Evolutionary conservation across 176 grass and related monocot species (phyloP), one percentile per base, ranked within the genome.

Genomic region (Echinochloa phyllopogon): DNA sequence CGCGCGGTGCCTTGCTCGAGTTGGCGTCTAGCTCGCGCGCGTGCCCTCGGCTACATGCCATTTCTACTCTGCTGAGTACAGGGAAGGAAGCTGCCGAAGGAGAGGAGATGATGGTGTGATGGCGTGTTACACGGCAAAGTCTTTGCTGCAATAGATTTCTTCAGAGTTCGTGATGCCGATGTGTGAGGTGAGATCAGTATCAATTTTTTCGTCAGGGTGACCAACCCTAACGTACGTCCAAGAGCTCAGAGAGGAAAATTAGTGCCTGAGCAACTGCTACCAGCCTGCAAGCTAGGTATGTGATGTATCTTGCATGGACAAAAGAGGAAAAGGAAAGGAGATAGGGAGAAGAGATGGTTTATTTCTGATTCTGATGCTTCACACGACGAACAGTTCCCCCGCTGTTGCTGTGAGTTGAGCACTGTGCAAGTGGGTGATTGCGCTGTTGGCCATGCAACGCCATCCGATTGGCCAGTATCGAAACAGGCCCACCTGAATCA

Each of bases 401-500:
- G 8, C 25, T 25, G 20, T n/a, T 50, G 53, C 39, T 29, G 43
- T 5, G n/a, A 27, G 21, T n/a, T 33, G 43, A 80, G 3, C 20
- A n/a, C 16, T 23, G 45, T 36, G 44, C 44, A 47, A 62, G 68
- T 83, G 27, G n/a, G 45, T 10, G 60, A 37, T 65, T 51, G 58
- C 15, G 24, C 11, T 17, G 83, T 17, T 65, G 65, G 38, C 6
- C 55, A 41, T 72, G 80, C 47, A 25, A 58, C 43, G 33, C 72
- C 48, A 18, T 60, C 2, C 38, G 24, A 86, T 83, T 65, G 65
- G 18, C 78, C 78, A 72, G 45, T 15, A 21, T 33, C 48, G 27
- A 38, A 56, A 43, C 15, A 85, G 71, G 71, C 45, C 83, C 83
- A 57, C 78, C 27, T 0, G 45, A 86, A 86, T 40, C 39, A 82